A percentile compares a stretch with the other conserved stretches of the same genome.
These are phyloP conservation scores for Inonotus obliquus DNA, from an alignment of 1,284 basidiomycete species.

Conservation along the genomic window DNA sequence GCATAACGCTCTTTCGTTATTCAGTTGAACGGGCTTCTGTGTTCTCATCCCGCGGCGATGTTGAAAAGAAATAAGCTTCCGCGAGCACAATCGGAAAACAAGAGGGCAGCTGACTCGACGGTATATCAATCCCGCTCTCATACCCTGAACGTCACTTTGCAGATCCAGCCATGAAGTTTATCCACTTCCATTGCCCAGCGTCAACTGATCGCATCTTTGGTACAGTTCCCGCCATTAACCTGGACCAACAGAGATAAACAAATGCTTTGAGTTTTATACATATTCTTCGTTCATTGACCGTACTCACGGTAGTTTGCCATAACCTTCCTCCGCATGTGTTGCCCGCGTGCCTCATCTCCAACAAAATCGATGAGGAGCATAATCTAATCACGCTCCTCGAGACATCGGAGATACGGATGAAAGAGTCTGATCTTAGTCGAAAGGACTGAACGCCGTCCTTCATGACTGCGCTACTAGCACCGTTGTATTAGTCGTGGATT, in stretches of 20 bases:
- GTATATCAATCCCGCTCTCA: background rate
- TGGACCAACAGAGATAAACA: background rate
- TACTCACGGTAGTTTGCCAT: too few species aligned
- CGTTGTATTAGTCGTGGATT: too few species aligned
- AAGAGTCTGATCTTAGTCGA: too few species aligned
- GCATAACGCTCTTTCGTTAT: background rate
- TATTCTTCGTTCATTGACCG: too few species aligned
- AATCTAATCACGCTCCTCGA: too few species aligned
- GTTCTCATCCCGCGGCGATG: background rate
- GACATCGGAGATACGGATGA: too few species aligned
- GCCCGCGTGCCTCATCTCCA: too few species aligned
- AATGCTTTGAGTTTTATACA: too few species aligned
- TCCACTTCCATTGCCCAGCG: background rate
- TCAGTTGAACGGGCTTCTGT: background rate
- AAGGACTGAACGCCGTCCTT: too few species aligned
- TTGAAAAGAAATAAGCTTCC: background rate
- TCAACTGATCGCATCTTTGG: background rate
- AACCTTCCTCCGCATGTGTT: too few species aligned
- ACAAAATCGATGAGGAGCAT: too few species aligned
- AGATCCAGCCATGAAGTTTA: background rate
- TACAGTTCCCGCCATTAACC: background rate
- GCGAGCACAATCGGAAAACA: background rate
- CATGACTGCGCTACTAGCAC: too few species aligned
- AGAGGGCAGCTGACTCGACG: background rate
- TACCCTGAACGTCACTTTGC: background rate